Evolutionary conservation across 352 stramenopile species (phyloP).

Genomic region (Aphanomyces astaci): DNA sequence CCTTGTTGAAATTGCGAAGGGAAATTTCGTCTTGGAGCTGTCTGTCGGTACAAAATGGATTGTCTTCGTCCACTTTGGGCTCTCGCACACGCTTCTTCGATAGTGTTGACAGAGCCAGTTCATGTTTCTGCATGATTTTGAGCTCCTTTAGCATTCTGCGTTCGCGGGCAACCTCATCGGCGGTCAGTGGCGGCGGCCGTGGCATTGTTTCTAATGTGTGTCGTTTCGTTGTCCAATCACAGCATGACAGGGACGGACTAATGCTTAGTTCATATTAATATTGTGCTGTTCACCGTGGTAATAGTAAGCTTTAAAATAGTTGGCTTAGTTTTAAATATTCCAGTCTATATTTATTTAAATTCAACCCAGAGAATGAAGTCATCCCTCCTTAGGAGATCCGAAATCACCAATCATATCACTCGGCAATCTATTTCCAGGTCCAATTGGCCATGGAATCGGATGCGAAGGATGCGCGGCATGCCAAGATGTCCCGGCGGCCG

Average conservation of each 20-base stretch:
- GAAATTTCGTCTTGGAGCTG: constrained; percentile 69
- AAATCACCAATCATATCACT: background rate
- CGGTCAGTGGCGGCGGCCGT: background rate
- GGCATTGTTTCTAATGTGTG: background rate
- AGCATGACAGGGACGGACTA: background rate
- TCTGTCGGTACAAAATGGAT: constrained; percentile 65
- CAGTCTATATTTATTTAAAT: no score
- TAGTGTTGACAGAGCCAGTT: constrained; percentile 36
- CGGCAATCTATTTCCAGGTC: background rate
- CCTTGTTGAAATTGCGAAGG: constrained; percentile 75
- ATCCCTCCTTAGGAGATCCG: background rate
- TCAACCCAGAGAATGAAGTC: no score
- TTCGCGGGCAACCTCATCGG: constrained; percentile 32
- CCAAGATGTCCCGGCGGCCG: background rate
- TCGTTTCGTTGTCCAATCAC: background rate
- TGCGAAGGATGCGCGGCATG: background rate
- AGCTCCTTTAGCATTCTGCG: constrained; percentile 65
- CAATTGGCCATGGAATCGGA: background rate
- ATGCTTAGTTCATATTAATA: no score
- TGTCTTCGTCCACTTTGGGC: constrained; percentile 46
- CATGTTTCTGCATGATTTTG: constrained; percentile 51
- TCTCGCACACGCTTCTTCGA: constrained; percentile 61
- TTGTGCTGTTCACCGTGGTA: no score
- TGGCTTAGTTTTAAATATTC: background rate
- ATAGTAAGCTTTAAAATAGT: background rate